Evolutionary conservation across 768 basidiomycete species (phyloP).

Genomic region (Roridomyces roridus): DNA sequence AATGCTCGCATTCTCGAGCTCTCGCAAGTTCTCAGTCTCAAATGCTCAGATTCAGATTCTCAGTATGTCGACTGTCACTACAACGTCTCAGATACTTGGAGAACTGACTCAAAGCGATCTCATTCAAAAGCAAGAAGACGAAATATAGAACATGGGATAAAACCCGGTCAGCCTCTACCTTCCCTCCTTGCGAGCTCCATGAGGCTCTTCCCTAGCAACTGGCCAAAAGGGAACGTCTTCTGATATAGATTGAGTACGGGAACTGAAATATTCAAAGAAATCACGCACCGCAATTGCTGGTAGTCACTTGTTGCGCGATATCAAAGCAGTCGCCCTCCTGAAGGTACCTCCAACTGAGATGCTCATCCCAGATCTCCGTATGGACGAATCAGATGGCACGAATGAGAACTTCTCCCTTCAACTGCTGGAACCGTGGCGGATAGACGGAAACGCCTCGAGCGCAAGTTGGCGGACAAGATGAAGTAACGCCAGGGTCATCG

Average conservation of each 20-base stretch:
- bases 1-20: too few relatives aligned
- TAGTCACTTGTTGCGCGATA: constrained; percentile 71
- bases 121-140: too few relatives aligned
- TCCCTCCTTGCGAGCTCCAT: too few relatives aligned
- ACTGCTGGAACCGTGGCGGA: constrained; percentile 64
- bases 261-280: too few relatives aligned
- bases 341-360: constrained; percentile 84
- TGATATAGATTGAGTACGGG: not conserved
- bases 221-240: constrained; percentile 55
- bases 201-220: constrained; percentile 66
- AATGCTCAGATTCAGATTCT: too few relatives aligned
- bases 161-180: too few relatives aligned
- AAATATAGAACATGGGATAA: too few relatives aligned
- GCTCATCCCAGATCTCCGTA: constrained; percentile 87
- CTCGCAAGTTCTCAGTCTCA: too few relatives aligned
- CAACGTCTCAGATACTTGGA: too few relatives aligned
- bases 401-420: constrained; percentile 86
- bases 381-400: constrained; percentile 82
- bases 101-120: too few relatives aligned
- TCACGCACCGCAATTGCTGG: constrained; percentile 27
- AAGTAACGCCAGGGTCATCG: constrained; percentile 82
- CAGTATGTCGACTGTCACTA: too few relatives aligned
- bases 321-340: constrained; percentile 85
- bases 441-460: constrained; percentile 69
- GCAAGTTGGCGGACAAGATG: constrained; percentile 79